Conservation (phyloP, 2,329 filamentous ascomycete species). For the Alternaria burnsii region DNA sequence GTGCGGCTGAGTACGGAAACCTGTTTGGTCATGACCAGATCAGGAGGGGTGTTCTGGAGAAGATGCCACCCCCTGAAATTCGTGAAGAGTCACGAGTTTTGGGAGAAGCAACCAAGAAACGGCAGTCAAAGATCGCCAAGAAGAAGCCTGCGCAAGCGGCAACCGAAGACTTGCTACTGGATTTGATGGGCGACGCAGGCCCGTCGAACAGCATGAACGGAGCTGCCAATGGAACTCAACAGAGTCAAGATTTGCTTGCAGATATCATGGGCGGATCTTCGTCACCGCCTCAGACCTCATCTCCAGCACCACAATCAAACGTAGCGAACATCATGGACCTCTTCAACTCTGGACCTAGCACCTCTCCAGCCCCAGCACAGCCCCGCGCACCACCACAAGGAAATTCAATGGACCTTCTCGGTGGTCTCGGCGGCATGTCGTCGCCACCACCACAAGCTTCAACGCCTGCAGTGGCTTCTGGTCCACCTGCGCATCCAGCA, state of each 20-base stretch:
- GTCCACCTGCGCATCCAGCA: conserved; percentile 68
- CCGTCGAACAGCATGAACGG: conserved; percentile 62
- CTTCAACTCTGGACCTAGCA: conserved; percentile 66
- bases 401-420: conserved; percentile 53
- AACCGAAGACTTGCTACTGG: conserved; percentile 89
- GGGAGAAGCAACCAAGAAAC: conserved; percentile 72
- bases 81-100: conserved; percentile 93
- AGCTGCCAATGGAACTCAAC: conserved; percentile 64
- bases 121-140: conserved; percentile 65
- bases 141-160: conserved; percentile 80
- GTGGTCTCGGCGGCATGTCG: conserved; percentile 55
- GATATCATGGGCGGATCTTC: conserved; percentile 81
- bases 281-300: conserved; percentile 53
- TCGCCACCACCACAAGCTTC: conserved; percentile 60
- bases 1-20: conserved; percentile 93
- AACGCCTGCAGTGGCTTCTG: conserved; percentile 46
- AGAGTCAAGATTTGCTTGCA: conserved; percentile 83
- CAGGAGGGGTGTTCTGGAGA: conserved; percentile 88
- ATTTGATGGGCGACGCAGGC: conserved; percentile 86
- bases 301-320: conserved; percentile 50
- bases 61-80: conserved; percentile 97
- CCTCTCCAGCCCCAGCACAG: conserved; percentile 47
- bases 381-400: conserved; percentile 51
- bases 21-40: conserved; percentile 92
- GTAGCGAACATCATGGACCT: conserved; percentile 84